phyloP scores from a whole-genome alignment of 495 filamentous ascomycete genomes.

The Schizothecium vesticola region DNA sequence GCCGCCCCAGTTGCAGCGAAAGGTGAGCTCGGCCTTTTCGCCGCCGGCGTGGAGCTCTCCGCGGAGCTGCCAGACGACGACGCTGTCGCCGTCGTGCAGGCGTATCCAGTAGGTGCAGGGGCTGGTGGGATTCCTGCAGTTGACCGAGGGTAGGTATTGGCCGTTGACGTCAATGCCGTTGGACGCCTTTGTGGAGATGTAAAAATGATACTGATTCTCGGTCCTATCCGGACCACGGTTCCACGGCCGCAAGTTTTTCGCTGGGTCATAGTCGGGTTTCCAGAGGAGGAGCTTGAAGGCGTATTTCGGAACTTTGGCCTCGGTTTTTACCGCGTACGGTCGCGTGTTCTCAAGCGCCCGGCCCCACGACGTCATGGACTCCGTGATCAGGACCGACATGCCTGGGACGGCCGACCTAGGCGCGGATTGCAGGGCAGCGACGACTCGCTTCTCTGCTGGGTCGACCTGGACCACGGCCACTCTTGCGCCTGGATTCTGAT shows the following conservation, averaged over 20 bases:
- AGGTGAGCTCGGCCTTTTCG: constrained; percentile 32
- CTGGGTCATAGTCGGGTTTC: constrained; percentile 55
- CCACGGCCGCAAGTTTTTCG: constrained; percentile 36
- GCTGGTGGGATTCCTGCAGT: constrained; percentile 36
- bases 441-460: constrained; percentile 14
- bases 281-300: constrained; percentile 75
- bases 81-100: constrained; percentile 65
- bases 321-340: constrained; percentile 50
- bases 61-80: constrained; percentile 51
- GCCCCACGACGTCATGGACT: constrained; percentile 69
- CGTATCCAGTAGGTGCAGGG: constrained; percentile 57
- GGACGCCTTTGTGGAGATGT: constrained; percentile 67
- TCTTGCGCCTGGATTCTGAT: constrained; percentile 9
- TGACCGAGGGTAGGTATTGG: constrained; percentile 46
- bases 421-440: constrained; percentile 36
- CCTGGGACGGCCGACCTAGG: constrained; percentile 43
- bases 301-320: constrained; percentile 70
- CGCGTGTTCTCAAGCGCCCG: constrained; percentile 57
- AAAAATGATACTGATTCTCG: constrained; percentile 56
- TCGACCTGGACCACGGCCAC: constrained; percentile 18
- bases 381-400: constrained; percentile 57
- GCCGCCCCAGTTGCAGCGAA: constrained; percentile 44
- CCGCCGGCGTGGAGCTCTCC: constrained; percentile 18
- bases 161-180: constrained; percentile 70
- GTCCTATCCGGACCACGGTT: constrained; percentile 32